Evolutionary conservation across 1,139 yeast species (phyloP).

Genomic region (Candida sp.): DNA sequence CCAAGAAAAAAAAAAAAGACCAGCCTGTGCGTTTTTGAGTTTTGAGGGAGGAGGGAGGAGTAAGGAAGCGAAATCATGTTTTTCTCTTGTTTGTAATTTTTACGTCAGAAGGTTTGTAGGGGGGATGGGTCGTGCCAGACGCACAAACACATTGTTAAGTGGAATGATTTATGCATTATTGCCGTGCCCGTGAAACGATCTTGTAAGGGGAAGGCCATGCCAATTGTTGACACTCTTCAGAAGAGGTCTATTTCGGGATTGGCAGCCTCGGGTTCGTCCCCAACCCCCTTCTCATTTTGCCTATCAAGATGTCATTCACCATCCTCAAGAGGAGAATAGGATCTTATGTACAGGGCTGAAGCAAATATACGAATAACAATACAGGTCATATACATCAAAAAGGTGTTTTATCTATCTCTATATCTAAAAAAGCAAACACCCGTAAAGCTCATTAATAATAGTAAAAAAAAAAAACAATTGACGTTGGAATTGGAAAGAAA

Average conservation of each 20-base stretch:
- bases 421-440: background rate
- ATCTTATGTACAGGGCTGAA: too few species aligned
- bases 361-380: too few species aligned
- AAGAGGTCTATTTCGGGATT: background rate
- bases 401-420: background rate
- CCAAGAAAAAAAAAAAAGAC: background rate
- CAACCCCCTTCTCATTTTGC: too few species aligned
- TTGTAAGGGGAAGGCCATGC: background rate
- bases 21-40: too few species aligned
- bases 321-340: too few species aligned
- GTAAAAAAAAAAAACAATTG: too few species aligned
- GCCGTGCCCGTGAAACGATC: background rate
- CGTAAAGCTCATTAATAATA: background rate
- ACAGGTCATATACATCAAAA: constrained; percentile 1
- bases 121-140: background rate
- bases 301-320: too few species aligned
- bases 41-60: background rate
- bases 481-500: too few species aligned
- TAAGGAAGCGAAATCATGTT: background rate
- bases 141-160: background rate
- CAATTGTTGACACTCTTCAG: background rate
- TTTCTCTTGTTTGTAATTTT: background rate
- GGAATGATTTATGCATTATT: constrained; percentile 1
- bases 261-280: constrained; percentile 1
- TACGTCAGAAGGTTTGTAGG: background rate